Base-by-base conservation (phyloP, 495 filamentous ascomycete species). In the Amniculicola lignicola region DNA sequence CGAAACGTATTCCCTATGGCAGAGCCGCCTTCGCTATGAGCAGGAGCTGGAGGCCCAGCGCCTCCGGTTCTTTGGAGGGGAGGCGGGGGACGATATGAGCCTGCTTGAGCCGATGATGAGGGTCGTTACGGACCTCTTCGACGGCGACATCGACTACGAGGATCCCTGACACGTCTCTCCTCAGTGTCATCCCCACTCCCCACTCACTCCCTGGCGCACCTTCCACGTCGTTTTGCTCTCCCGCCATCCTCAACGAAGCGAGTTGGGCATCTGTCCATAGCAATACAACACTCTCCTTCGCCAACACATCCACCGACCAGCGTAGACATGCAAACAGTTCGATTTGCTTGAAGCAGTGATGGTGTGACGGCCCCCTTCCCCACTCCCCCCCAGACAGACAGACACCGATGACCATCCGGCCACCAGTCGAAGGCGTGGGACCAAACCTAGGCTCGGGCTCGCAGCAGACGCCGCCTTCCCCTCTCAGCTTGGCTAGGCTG, bases 71-170 rank as follows among this genome's bases (percentile, higher is more conserved):
- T 69, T 65, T 38, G 67, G 67, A 29, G 67, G 67, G 24, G 60
- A 64, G 31, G 61, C 48, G 16, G 62, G 59, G 37, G 67, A 69
- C 37, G 64, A 67, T 53, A 58, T 57, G 31, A 59, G 58, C 42
- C 64, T 71, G 2, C 51, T 67, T 5, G 67, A 65, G 18, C 63
- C 60, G 0, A 71, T 71, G 69, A 49, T 71, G 49, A 62, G 66
- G 60, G 69, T 71, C n/a, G 69, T 71, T 27, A 58, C 65, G 42
- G 61, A 59, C 52, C 65, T 71, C 12, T 71, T 71, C 57, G 52
- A 69, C 47, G 68, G 67, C 31, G 23, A 54, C 31, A 58, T 61
- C 49, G 68, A 70, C 54, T 71, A 71, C 56, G 63, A 63, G 21
- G 69, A 71, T 56, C 60, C 63, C 12, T 68, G 61, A 61, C 24